A percentile compares a stretch with the other conserved stretches of the same genome.
Evolutionary conservation across 345 rosid species (phyloP).

Genomic region (Murraya koenigii): DNA sequence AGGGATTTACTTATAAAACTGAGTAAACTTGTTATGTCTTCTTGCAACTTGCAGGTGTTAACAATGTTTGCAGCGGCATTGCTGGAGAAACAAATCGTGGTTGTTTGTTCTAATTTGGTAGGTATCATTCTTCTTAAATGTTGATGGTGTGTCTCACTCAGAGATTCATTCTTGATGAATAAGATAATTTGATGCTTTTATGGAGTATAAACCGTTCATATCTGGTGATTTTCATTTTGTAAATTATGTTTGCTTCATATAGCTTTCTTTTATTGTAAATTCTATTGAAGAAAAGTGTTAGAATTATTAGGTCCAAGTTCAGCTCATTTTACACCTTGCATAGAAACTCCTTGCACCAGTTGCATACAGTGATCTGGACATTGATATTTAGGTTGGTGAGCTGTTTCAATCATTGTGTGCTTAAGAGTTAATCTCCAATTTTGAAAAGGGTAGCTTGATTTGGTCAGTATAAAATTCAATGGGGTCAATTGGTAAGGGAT

Average conservation of each 20-base stretch:
- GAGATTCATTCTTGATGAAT: neutral
- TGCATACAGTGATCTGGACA: neutral
- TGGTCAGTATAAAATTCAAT: neutral
- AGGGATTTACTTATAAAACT: neutral
- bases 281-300: neutral
- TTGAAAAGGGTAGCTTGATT: neutral
- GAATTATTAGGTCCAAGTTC: neutral
- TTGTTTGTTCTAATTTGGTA: conserved; percentile 98
- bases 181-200: neutral
- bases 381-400: conserved; percentile 3
- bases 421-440: neutral
- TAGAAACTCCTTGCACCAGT: neutral
- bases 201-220: neutral
- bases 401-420: neutral
- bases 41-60: conserved; percentile 53
- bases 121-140: conserved; percentile 9
- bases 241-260: neutral
- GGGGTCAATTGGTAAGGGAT: neutral
- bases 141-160: neutral
- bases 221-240: neutral
- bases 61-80: conserved; percentile 78
- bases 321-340: neutral
- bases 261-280: neutral
- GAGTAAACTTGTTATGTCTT: conserved; percentile 10
- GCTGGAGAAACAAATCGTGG: conserved; percentile 82